Evolutionary conservation across 1,139 yeast species (phyloP).

Genomic region (Pneumocystis oryctolagi): DNA sequence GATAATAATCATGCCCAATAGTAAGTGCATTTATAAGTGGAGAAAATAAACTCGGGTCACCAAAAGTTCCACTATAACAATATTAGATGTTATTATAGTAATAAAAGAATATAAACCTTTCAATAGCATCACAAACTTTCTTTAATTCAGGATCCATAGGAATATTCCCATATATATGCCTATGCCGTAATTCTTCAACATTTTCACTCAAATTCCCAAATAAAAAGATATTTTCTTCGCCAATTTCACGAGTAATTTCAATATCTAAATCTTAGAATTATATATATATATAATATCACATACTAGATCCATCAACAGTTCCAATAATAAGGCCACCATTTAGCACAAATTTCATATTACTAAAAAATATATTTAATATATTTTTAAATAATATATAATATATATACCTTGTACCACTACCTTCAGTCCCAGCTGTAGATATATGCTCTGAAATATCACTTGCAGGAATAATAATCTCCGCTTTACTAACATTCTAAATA

Average conservation of each 20-base stretch:
- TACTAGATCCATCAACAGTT: conserved; percentile 94
- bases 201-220: conserved; percentile 84
- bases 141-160: conserved; percentile 37
- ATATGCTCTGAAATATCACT: conserved; percentile 86
- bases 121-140: conserved; percentile 53
- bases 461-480: conserved; percentile 37
- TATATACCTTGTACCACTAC: conserved; percentile 82
- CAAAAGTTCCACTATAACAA: conserved; percentile 42
- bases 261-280: not conserved
- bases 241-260: conserved; percentile 84
- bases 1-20: conserved; percentile 58
- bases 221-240: conserved; percentile 81
- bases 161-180: conserved; percentile 42
- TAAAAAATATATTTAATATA: conserved; percentile 1
- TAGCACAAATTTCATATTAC: conserved; percentile 45
- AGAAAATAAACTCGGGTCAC: conserved; percentile 52
- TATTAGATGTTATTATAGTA: not conserved
- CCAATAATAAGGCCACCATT: conserved; percentile 91
- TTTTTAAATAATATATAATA: conserved; percentile 32
- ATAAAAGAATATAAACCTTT: conserved; percentile 17
- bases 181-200: conserved; percentile 70
- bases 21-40: conserved; percentile 52
- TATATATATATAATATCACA: conserved; percentile 19
- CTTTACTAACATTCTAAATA: not conserved
- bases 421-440: conserved; percentile 97